phyloP scores from a whole-genome alignment of 2,329 filamentous ascomycete genomes.

The Triangularia verruculosa region DNA sequence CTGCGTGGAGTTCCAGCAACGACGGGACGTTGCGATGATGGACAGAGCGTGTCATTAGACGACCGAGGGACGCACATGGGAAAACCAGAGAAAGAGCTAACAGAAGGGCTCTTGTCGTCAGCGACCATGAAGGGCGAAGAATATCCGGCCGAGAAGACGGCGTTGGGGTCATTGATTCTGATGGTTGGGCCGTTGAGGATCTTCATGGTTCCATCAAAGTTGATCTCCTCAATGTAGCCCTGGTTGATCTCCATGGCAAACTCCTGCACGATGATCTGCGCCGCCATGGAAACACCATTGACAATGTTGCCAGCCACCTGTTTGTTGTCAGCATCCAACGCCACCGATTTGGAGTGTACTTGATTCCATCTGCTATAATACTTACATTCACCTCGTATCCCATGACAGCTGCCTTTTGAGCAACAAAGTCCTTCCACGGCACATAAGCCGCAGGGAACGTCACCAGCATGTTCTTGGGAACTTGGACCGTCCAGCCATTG shows the following conservation, averaged over 20 bases:
- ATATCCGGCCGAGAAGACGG: slow-evolving; percentile 41
- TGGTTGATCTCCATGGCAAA: slow-evolving; percentile 38
- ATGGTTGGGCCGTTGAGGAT: slow-evolving; percentile 34
- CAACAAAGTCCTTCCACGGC: slow-evolving; percentile 40
- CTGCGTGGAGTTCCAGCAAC: slow-evolving; percentile 24
- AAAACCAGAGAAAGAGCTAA: slow-evolving; percentile 48
- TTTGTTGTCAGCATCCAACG: neutral
- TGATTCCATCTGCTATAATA: neutral
- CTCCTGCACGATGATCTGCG: slow-evolving; percentile 34
- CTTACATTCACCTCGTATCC: slow-evolving; percentile 38
- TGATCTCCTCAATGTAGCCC: slow-evolving; percentile 36
- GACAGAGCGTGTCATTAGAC: slow-evolving; percentile 36
- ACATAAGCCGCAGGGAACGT: slow-evolving; percentile 47
- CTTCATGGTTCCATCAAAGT: slow-evolving; percentile 35
- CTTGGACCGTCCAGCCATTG: slow-evolving; percentile 43
- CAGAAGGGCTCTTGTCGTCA: slow-evolving; percentile 47
- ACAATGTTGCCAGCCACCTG: slow-evolving; percentile 38
- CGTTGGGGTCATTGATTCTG: slow-evolving; percentile 46
- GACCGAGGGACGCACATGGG: slow-evolving; percentile 51
- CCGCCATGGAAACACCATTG: slow-evolving; percentile 34
- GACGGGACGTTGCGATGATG: slow-evolving; percentile 35
- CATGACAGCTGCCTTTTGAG: slow-evolving; percentile 30
- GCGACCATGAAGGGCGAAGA: slow-evolving; percentile 43
- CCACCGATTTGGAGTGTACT: too few relatives aligned
- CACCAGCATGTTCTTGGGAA: slow-evolving; percentile 49